A percentile compares a stretch with the other conserved stretches of the same genome.
Conservation (phyloP, 1,139 yeast species). For the Saccharomyces hybrid region DNA sequence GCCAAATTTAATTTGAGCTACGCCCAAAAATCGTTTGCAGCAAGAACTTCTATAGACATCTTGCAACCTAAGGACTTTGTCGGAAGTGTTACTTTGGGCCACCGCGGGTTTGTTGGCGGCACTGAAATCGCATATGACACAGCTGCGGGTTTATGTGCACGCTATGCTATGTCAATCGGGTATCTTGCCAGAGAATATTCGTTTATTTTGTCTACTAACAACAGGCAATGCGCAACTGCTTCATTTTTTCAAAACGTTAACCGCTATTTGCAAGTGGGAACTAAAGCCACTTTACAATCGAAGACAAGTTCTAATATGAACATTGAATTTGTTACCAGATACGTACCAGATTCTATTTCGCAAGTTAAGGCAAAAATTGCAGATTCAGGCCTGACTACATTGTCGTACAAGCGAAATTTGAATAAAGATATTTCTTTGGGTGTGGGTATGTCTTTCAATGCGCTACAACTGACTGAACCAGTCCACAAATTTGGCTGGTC, state of each 20-base stretch:
- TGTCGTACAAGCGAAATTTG: conserved; percentile 89
- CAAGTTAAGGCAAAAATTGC: conserved; percentile 95
- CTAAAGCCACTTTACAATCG: conserved; percentile 94
- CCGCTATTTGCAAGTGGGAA: conserved; percentile 91
- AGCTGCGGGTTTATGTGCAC: conserved; percentile 83
- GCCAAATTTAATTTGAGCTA: conserved; percentile 89
- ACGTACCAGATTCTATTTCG: conserved; percentile 76
- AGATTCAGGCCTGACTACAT: conserved; percentile 90
- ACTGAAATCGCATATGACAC: conserved; percentile 97
- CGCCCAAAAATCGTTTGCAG: conserved; percentile 88
- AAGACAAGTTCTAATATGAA: conserved; percentile 65
- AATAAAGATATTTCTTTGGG: conserved; percentile 97
- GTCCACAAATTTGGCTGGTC: conserved; percentile 97
- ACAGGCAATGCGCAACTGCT: conserved; percentile 86
- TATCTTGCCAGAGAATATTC: conserved; percentile 85
- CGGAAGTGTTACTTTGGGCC: conserved; percentile 92
- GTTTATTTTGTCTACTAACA: conserved; percentile 80
- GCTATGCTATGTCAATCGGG: conserved; percentile 92
- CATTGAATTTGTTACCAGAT: conserved; percentile 93
- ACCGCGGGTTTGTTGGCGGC: conserved; percentile 95
- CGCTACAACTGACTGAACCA: conserved; percentile 90
- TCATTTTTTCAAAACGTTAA: conserved; percentile 96
- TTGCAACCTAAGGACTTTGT: conserved; percentile 93
- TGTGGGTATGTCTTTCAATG: conserved; percentile 94
- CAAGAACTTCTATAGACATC: conserved; percentile 91